Base-by-base conservation (phyloP, 352 stramenopile species). In the Globisporangium nagaii region DNA sequence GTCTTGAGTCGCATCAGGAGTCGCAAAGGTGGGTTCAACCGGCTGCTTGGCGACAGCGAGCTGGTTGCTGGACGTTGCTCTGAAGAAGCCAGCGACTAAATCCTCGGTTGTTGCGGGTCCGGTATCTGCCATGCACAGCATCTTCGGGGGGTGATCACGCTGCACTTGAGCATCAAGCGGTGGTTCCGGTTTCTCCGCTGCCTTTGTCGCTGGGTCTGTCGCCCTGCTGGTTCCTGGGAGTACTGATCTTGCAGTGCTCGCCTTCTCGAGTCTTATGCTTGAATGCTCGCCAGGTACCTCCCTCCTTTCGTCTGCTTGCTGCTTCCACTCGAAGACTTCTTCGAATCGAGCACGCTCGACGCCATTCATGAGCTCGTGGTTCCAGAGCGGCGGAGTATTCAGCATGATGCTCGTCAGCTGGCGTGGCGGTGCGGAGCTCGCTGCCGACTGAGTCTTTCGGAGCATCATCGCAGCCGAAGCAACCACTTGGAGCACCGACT, bases 301-400 rank as follows among this genome's bases (percentile, higher is more conserved):
- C n/a, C 7, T 49, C 25, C 4, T 36, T 10, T 1, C 3, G 17
- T 20, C 15, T n/a, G 3, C 13, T 30, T 34, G 22, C 20, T 24
- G 39, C 17, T 5, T 31, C 56, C 48, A 58, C 22, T 42, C 40
- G 28, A 58, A 32, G 10, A 32, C 25, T 50, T 77, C 62, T 24
- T 47, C 7, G 45, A 53, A 24, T 48, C 61, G 43, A 20, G 40
- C n/a, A 48, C 22, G n/a, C 12, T 59, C n/a, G 24, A 19, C 43
- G 24, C 44, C 32, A 9, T 24, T 11, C 11, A 58, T 27, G n/a
- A 36, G 13, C 11, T 37, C 22, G 12, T 60, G 45, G 19, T 61
- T 68, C 71, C 71, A 81, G 10, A 81, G 32, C 9, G 28, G 56
- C 17, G 66, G 60, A 15, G 63, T 58, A 32, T 72, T 64, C 44